These are phyloP conservation scores for Allium sativum DNA, from an alignment of 106 monocot genomes.

Conservation along the genomic window DNA sequence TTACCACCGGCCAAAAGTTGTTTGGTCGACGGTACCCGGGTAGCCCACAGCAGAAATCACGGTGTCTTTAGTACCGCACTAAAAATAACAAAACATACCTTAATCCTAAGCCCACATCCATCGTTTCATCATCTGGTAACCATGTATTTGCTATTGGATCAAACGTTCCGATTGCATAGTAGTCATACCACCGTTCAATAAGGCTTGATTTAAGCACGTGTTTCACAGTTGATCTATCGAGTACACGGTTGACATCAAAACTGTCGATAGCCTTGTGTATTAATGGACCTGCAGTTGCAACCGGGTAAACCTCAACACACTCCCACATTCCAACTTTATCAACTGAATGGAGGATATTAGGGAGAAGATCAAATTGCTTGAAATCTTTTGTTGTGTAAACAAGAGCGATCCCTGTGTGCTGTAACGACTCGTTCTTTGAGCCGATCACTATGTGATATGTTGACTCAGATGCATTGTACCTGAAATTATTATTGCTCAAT, in stretches of 20 bases:
- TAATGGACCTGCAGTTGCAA: constrained; percentile 13
- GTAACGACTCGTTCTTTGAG: constrained; percentile 6
- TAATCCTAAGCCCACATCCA: constrained; percentile 67
- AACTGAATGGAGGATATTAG: constrained; percentile 42
- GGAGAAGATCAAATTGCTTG: constrained; percentile 30
- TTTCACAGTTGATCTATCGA: constrained; percentile 23
- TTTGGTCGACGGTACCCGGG: too few species aligned
- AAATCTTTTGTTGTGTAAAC: constrained; percentile 85
- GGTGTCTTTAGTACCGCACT: too few species aligned
- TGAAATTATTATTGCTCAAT: not conserved
- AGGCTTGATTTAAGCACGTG: constrained; percentile 82
- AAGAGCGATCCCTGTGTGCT: constrained; percentile 36
- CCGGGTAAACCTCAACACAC: constrained; percentile 84
- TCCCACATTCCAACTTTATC: constrained; percentile 82
- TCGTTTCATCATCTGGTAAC: constrained; percentile 56
- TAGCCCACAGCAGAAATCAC: too few species aligned
- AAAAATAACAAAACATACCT: constrained; percentile 7
- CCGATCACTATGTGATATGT: constrained; percentile 23
- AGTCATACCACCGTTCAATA: constrained; percentile 69
- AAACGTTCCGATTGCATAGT: constrained; percentile 73
- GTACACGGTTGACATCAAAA: constrained; percentile 37
- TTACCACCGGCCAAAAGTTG: too few species aligned
- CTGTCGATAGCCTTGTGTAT: constrained; percentile 1
- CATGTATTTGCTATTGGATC: constrained; percentile 27
- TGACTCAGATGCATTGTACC: constrained; percentile 13